phyloP scores from a whole-genome alignment of 768 basidiomycete species.

The Lentinula detonsa region DNA sequence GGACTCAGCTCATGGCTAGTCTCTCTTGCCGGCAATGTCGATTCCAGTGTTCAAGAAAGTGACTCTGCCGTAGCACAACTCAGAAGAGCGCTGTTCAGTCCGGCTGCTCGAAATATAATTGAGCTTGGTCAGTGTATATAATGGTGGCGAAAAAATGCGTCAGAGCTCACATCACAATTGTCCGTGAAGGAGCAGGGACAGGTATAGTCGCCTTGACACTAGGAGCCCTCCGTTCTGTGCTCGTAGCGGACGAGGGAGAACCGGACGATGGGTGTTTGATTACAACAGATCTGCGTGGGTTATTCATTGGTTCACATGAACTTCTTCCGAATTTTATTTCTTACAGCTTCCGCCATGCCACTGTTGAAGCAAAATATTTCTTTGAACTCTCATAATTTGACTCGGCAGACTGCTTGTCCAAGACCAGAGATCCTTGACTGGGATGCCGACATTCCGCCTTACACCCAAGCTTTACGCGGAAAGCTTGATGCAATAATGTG shows the following conservation, averaged over 20 bases:
- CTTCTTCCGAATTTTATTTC: neutral
- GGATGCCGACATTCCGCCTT: conserved; percentile 55
- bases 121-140: conserved; percentile 56
- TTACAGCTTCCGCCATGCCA: conserved; percentile 72
- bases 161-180: neutral
- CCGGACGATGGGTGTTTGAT: conserved; percentile 30
- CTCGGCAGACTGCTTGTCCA: conserved; percentile 16
- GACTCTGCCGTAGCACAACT: conserved; percentile 8
- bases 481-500: conserved; percentile 68
- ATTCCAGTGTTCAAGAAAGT: neutral
- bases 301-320: neutral
- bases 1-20: conserved; percentile 79
- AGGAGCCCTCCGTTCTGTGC: conserved; percentile 44
- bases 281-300: conserved; percentile 72
- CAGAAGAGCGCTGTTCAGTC: conserved; percentile 32
- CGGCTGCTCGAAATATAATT: conserved; percentile 37
- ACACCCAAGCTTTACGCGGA: conserved; percentile 24
- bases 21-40: conserved; percentile 12
- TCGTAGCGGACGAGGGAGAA: conserved; percentile 8
- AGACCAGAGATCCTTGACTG: conserved; percentile 59
- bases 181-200: conserved; percentile 68
- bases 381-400: conserved; percentile 32
- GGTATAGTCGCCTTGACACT: conserved; percentile 74
- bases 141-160: neutral
- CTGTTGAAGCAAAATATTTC: conserved; percentile 68